Percentiles rank a stretch among this genome's conserved stretches.
phyloP scores from a whole-genome alignment of 345 rosid genomes.

The Salix exigua region DNA sequence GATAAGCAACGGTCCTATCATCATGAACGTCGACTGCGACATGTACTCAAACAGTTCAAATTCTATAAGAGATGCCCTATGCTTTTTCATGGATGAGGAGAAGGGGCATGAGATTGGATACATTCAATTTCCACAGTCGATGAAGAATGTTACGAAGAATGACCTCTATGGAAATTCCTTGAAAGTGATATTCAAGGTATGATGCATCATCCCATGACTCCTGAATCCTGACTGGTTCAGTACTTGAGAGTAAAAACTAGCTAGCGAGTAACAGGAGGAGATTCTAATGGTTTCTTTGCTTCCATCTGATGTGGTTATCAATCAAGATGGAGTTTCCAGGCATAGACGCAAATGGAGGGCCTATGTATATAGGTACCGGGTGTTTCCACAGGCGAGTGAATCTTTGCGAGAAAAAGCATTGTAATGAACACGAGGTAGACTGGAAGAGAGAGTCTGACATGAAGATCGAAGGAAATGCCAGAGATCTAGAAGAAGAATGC shows the following conservation, averaged over 20 bases:
- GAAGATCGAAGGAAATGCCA: slow-evolving; percentile 5
- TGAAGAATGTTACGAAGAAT: slow-evolving; percentile 47
- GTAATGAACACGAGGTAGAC: slow-evolving; percentile 9
- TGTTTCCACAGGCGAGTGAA: slow-evolving; percentile 78
- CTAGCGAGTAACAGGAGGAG: not conserved
- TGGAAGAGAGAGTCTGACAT: slow-evolving; percentile 22
- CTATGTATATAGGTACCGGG: slow-evolving; percentile 62
- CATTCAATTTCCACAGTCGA: slow-evolving; percentile 60
- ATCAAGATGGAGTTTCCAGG: slow-evolving; percentile 62
- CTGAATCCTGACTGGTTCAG: not conserved
- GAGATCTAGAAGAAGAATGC: slow-evolving; percentile 25
- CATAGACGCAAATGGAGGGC: slow-evolving; percentile 68
- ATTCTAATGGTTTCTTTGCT: not conserved
- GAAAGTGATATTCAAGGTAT: slow-evolving; percentile 20
- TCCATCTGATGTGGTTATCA: not conserved
- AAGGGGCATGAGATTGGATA: slow-evolving; percentile 56
- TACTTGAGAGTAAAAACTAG: not conserved
- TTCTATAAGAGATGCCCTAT: slow-evolving; percentile 38
- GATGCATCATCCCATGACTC: not conserved
- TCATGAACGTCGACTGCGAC: slow-evolving; percentile 48
- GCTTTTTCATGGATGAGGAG: slow-evolving; percentile 74
- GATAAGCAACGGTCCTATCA: slow-evolving; percentile 41
- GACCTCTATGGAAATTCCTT: slow-evolving; percentile 44
- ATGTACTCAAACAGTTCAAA: slow-evolving; percentile 45
- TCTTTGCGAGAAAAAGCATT: slow-evolving; percentile 44